Evolutionary conservation across 2,329 filamentous ascomycete species (phyloP), one percentile per base, ranked within the genome.

Genomic region (Colletotrichum magnum): DNA sequence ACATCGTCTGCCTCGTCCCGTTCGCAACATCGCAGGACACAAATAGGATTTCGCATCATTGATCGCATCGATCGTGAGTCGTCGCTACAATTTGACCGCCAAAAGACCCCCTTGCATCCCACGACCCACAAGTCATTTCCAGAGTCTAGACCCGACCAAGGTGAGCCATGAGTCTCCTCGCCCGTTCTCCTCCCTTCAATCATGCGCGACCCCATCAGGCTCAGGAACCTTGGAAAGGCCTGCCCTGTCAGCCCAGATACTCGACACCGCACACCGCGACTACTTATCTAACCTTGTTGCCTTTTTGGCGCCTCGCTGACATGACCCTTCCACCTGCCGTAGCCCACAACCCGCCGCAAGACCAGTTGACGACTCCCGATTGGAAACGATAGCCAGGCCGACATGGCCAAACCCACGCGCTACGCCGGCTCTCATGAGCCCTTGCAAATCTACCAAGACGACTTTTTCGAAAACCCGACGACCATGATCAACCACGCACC

Each of bases 401-500:
- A 72, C 65, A 89, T 89, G 87, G 86, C 85, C 82, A 84, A 84
- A 80, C 80, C 82, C 74, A 81, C 85, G 77, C 84, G 81, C 74
- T 84, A 84, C 70, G 74, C 79, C 74, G 81, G 79, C 74, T 79
- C 81, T 50, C 79, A 82, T 71, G 84, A 87, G 78, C 81, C 85
- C 56, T 77, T 88, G 47, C 82, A 84, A 43, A 86, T 88, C 71
- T 89, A 83, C 73, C 84, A 86, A 69, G 87, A 89, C 78, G 81
- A 85, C 69, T 81, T 83, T 71, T 84, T 82, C 75, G 81, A 82
- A 62, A 82, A 83, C 69, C 73, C 79, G 50, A 77, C 82, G 6
- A 82, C 83, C 47, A 87, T 87, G 79, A 84, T 86, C 69, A 88
- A 84, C 78, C 85, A 88, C 74, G 86, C 86, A 51, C 86, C 86